phyloP scores from a whole-genome alignment of 805 yeast genomes.

The Lachancea nothofagi region DNA sequence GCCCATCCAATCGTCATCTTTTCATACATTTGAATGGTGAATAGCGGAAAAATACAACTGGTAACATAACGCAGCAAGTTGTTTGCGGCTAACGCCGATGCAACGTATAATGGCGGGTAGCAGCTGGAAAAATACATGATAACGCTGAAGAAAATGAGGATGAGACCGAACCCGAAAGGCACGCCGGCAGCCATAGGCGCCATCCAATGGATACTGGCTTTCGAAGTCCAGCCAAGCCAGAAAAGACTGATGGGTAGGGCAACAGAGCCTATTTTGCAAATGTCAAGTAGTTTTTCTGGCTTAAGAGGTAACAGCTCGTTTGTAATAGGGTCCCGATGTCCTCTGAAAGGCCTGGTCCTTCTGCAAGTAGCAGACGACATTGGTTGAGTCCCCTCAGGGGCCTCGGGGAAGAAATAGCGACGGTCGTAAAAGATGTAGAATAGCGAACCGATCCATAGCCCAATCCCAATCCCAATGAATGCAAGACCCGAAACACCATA shows the following conservation, averaged over 20 bases:
- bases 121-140: slow-evolving; percentile 64
- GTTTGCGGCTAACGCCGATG: slow-evolving; percentile 88
- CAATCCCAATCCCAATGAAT: slow-evolving; percentile 67
- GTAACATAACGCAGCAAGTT: slow-evolving; percentile 68
- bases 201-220: slow-evolving; percentile 62
- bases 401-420: slow-evolving; percentile 45
- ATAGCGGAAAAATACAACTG: slow-evolving; percentile 79
- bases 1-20: slow-evolving; percentile 78
- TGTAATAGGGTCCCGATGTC: slow-evolving; percentile 41
- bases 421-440: slow-evolving; percentile 49
- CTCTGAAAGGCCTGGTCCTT: slow-evolving; percentile 33
- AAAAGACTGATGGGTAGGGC: slow-evolving; percentile 63
- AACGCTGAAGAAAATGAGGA: slow-evolving; percentile 64
- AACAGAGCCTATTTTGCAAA: slow-evolving; percentile 63
- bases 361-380: slow-evolving; percentile 35
- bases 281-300: slow-evolving; percentile 56
- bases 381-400: slow-evolving; percentile 53
- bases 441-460: slow-evolving; percentile 51
- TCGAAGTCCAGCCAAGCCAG: slow-evolving; percentile 80
- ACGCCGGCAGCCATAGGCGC: slow-evolving; percentile 72
- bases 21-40: slow-evolving; percentile 77
- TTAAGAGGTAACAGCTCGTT: slow-evolving; percentile 50
- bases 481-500: slow-evolving; percentile 62
- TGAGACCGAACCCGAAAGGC: slow-evolving; percentile 70
- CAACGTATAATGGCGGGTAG: slow-evolving; percentile 71